Conservation (phyloP, 148 eudicot species). For the Drosera capensis region DNA sequence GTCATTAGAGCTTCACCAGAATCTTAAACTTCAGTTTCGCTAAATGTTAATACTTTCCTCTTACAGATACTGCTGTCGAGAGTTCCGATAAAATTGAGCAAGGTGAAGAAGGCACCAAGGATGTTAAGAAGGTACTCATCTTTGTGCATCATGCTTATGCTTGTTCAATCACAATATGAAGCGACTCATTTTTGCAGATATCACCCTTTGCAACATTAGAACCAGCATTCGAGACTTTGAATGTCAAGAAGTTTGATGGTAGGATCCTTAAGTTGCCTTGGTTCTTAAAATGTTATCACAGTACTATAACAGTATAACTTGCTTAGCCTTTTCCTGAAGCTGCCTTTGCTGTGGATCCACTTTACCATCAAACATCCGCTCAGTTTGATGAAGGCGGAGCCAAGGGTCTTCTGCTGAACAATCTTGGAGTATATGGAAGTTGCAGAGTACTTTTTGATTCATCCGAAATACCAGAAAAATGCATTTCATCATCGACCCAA, state of each 20-base stretch:
- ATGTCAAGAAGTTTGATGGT: slow-evolving; percentile 91
- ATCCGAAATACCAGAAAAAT: slow-evolving; percentile 63
- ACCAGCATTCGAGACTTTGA: slow-evolving; percentile 62
- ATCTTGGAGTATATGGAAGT: slow-evolving; percentile 75
- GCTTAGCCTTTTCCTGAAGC: no score
- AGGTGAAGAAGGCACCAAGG: slow-evolving; percentile 10
- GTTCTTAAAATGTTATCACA: slow-evolving; percentile 3
- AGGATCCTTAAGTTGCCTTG: slow-evolving; percentile 3
- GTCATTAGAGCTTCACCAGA: no score
- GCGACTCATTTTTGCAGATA: slow-evolving; percentile 28
- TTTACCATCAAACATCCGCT: slow-evolving; percentile 86
- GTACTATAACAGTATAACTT: slow-evolving; percentile 1
- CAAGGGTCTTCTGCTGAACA: slow-evolving; percentile 73
- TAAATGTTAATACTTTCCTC: not conserved
- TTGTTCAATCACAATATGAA: no score
- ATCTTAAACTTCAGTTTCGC: not conserved
- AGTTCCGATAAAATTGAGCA: no score
- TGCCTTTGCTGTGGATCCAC: slow-evolving; percentile 89
- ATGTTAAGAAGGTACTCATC: no score
- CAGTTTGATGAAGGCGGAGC: slow-evolving; percentile 97
- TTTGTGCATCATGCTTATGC: no score
- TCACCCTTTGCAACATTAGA: slow-evolving; percentile 76
- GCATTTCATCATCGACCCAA: slow-evolving; percentile 20
- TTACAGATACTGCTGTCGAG: slow-evolving; percentile 12
- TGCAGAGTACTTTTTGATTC: slow-evolving; percentile 85